phyloP scores from a whole-genome alignment of 371 early-diverging fungal genomes.

The Rhizopus arrhizus region DNA sequence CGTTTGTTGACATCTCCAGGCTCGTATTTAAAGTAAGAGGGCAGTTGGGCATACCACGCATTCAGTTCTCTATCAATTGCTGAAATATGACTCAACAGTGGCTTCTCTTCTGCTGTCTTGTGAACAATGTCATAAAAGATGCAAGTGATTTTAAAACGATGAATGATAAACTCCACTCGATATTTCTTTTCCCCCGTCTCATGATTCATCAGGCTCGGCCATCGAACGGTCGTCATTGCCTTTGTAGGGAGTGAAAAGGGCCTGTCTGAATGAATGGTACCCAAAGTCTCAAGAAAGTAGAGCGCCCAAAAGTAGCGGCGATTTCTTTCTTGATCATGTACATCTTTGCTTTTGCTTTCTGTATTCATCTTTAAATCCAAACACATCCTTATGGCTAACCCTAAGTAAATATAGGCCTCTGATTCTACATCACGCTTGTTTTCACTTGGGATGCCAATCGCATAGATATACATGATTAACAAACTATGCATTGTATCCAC shows the following conservation, averaged over 20 bases:
- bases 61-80: constrained; percentile 45
- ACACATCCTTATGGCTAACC: constrained; percentile 52
- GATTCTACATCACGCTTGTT: constrained; percentile 37
- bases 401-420: constrained; percentile 51
- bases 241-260: constrained; percentile 41
- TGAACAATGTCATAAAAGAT: constrained; percentile 45
- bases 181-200: constrained; percentile 32
- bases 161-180: constrained; percentile 45
- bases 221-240: constrained; percentile 28
- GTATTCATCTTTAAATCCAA: constrained; percentile 44
- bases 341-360: constrained; percentile 23
- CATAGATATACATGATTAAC: constrained; percentile 53
- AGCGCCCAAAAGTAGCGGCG: constrained; percentile 43
- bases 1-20: constrained; percentile 25
- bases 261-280: constrained; percentile 47
- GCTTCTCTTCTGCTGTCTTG: constrained; percentile 37
- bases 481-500: constrained; percentile 48
- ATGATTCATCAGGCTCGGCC: constrained; percentile 32
- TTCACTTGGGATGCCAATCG: constrained; percentile 42
- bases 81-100: constrained; percentile 40
- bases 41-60: constrained; percentile 40
- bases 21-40: constrained; percentile 37
- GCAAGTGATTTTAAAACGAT: constrained; percentile 43
- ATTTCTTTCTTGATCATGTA: constrained; percentile 27
- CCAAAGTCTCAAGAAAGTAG: constrained; percentile 48